These are phyloP conservation scores for Cutaneotrichosporon sp. DNA, from an alignment of 1,284 basidiomycete species.

Conservation along the genomic window DNA sequence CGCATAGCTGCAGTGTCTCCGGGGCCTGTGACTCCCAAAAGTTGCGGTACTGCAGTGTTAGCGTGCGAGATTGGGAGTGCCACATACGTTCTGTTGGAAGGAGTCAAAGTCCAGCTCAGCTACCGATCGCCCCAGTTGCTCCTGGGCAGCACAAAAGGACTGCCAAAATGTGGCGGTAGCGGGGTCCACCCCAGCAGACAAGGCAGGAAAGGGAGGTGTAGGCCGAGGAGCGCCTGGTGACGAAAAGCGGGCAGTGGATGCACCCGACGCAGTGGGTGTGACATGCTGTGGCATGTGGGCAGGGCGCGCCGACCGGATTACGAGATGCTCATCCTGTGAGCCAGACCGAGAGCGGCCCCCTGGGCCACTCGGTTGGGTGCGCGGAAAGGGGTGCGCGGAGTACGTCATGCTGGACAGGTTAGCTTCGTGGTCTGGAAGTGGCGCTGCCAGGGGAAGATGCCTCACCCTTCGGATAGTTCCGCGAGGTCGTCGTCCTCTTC, in stretches of 20 bases:
- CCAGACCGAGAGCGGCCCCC: slow-evolving; percentile 16
- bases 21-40: slow-evolving; percentile 37
- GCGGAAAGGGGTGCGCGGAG: slow-evolving; percentile 17
- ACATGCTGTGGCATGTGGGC: slow-evolving; percentile 15
- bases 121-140: slow-evolving; percentile 32
- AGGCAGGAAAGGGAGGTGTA: slow-evolving; percentile 34
- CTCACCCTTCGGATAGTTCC: slow-evolving; percentile 19
- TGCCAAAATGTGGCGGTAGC: slow-evolving; percentile 32
- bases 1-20: slow-evolving; percentile 22
- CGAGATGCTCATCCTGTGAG: slow-evolving; percentile 16
- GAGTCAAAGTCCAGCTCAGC: slow-evolving; percentile 34
- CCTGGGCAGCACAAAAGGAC: slow-evolving; percentile 38
- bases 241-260: slow-evolving; percentile 8
- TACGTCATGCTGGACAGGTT: slow-evolving; percentile 12
- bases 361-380: slow-evolving; percentile 2
- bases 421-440: slow-evolving; percentile 6
- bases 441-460: slow-evolving; percentile 8
- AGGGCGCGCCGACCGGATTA: slow-evolving; percentile 21
- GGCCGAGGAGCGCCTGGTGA: slow-evolving; percentile 14
- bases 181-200: slow-evolving; percentile 22
- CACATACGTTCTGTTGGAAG: slow-evolving; percentile 38
- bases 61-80: background rate
- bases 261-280: slow-evolving; percentile 9
- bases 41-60: slow-evolving; percentile 30
- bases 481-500: slow-evolving; percentile 43